Evolutionary conservation across 2,329 filamentous ascomycete species (phyloP), one percentile per base, ranked within the genome.

Genomic region (Scortechinia acanthostroma): DNA sequence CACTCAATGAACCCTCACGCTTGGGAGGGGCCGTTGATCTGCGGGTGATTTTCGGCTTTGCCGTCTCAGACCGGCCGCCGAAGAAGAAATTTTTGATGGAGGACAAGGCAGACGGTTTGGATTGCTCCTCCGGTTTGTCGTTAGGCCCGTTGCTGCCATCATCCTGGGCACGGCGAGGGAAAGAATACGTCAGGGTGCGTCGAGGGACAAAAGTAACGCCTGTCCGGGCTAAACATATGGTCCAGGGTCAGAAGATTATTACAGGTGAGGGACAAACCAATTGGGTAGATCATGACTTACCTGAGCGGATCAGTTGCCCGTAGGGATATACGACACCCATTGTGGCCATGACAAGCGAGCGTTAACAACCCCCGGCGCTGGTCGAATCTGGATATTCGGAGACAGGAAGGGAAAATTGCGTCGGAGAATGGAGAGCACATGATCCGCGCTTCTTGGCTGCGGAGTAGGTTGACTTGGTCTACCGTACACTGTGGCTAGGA

Each of bases 261-360:
- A 22, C 4, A 2, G 14, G 14, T 23, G 17, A 42, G 15, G 30
- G 35, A 37, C 6, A 4, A 4, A 43, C 4, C 15, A 15, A 5
- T 13, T 6, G 4, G 22, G 5, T n/a, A 50, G 6, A 16, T 17
- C 14, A 40, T 5, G 19, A 49, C 52, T 37, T 55, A 66, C 64
- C 60, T 49, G 62, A 53, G 49, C 61, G 61, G 50, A 61, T 47
- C 47, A 67, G 52, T 50, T 61, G 62, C 52, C 62, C 59, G 47
- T 59, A 63, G 17, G 57, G 57, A 52, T 59, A 55, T 42, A 62
- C 47, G 50, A 57, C 54, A 50, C 57, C 61, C 54, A 65, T 60
- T 55, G 61, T 58, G 53, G 62, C 62, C 62, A 63, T 64, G 16
- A n/a, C n/a, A n/a, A n/a, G n/a, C n/a, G n/a, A n/a, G n/a, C n/a